Base-by-base conservation (phyloP, 345 rosid species). In the Populus euphratica region DNA sequence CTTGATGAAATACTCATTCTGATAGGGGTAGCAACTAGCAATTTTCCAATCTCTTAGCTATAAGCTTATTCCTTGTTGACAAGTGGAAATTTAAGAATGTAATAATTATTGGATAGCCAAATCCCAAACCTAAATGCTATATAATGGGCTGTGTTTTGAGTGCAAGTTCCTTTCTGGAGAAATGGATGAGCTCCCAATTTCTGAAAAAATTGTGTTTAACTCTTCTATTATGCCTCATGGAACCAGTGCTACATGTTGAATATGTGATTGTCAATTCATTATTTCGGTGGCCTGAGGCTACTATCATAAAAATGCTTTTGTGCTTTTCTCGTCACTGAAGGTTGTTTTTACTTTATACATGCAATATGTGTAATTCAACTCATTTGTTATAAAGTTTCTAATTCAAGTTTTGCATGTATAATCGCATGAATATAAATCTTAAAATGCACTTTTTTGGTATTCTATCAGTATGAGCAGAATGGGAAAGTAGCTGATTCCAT, bases 401-500 rank as follows among this genome's bases (percentile, higher is more conserved):
- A 31, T 75, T 14, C 21, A 13, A 7, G 47, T 73, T 66, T 67
- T 65, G 17, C 31, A 25, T 39, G 41, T 17, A 39, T 41, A 33
- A n/a, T 47, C 12, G 2, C 29, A 3, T 64, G 23, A 25, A 49
- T 64, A 38, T 4, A 18, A n/a, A 29, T 81, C 50, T 69, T 81
- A 41, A 50, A 52, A 65, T 68, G 43, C 31, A 39, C 65, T 56
- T 25, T 77, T 50, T 72, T 79, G 79, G 27, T 82, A 12, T 79
- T 73, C 80, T 69, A 83, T 76, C 89, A 96, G 99, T 90, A 91
- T 72, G 99, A 96, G 85, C 78, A 76, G 78, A 82, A 94, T 41
- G 99, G 94, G 49, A 89, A 78, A 80, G 91, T 96, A 64, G 81
- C 97, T 11, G 98, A 96, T 83, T 94, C 99, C 71, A 92, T 96